Conservation (phyloP, 148 eudicot genomes). For the Nepenthes gracilis region DNA sequence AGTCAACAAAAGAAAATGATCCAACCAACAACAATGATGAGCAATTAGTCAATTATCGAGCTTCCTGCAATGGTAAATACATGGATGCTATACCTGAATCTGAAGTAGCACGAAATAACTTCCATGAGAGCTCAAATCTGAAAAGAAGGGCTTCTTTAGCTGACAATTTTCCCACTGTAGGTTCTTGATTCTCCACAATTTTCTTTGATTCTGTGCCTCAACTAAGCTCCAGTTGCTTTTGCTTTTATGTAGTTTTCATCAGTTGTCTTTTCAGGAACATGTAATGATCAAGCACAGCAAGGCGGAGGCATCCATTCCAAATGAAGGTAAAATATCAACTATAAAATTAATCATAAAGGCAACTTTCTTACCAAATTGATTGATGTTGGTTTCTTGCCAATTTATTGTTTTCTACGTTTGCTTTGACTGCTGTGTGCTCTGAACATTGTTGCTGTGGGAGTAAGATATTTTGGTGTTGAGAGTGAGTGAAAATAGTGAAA, state of each 20-base stretch:
- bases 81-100: constrained; percentile 16
- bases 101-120: constrained; percentile 9
- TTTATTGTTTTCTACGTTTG: background rate
- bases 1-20: constrained; percentile 21
- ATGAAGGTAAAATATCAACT: constrained; percentile 10
- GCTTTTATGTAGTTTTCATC: background rate
- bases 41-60: constrained; percentile 4
- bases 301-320: constrained; percentile 15
- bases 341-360: background rate
- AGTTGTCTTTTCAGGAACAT: constrained; percentile 24
- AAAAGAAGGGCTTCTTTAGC: constrained; percentile 52
- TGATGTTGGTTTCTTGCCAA: no score
- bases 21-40: constrained; percentile 9
- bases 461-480: background rate
- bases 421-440: no score
- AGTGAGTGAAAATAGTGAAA: background rate
- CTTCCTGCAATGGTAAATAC: constrained; percentile 7
- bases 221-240: background rate
- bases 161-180: constrained; percentile 24
- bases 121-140: constrained; percentile 11
- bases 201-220: background rate
- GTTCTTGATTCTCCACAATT: constrained; percentile 7
- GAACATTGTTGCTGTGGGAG: background rate
- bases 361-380: no score
- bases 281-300: constrained; percentile 21